Conservation (phyloP, 2,329 filamentous ascomycete genomes). For the Ophiosphaerella narmari region DNA sequence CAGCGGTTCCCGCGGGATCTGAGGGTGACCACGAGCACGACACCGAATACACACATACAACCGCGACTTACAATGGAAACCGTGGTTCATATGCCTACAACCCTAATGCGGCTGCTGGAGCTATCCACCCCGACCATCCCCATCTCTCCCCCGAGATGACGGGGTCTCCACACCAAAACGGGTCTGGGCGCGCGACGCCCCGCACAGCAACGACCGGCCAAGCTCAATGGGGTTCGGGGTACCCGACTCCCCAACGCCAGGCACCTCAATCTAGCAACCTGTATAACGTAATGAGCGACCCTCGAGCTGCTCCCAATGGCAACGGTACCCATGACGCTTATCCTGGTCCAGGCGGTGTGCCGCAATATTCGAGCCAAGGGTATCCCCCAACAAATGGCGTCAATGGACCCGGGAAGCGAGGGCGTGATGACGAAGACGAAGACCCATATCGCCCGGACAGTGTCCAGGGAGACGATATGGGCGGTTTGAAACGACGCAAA, state of each 20-base stretch:
- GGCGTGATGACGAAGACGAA: slow-evolving; percentile 66
- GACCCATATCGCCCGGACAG: slow-evolving; percentile 69
- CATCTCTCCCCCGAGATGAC: slow-evolving; percentile 84
- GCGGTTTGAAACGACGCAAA: slow-evolving; percentile 77
- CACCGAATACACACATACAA: slow-evolving; percentile 84
- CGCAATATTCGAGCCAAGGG: slow-evolving; percentile 64
- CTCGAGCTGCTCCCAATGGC: slow-evolving; percentile 70
- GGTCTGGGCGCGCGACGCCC: slow-evolving; percentile 83
- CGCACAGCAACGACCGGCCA: slow-evolving; percentile 74
- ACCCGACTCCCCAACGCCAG: slow-evolving; percentile 77
- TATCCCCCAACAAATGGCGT: slow-evolving; percentile 66
- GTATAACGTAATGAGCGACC: slow-evolving; percentile 88
- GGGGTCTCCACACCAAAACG: slow-evolving; percentile 80
- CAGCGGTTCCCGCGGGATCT: slow-evolving; percentile 63
- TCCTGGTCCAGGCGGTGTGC: slow-evolving; percentile 63
- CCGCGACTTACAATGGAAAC: slow-evolving; percentile 70
- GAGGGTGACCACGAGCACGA: slow-evolving; percentile 77
- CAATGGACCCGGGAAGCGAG: slow-evolving; percentile 61
- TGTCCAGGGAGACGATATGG: slow-evolving; percentile 60
- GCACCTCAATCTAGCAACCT: slow-evolving; percentile 75
- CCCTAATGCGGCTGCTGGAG: slow-evolving; percentile 66
- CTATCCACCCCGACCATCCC: slow-evolving; percentile 71
- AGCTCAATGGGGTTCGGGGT: slow-evolving; percentile 73
- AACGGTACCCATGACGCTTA: slow-evolving; percentile 71
- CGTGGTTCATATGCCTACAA: slow-evolving; percentile 79